Base-by-base conservation (phyloP, 2,329 filamentous ascomycete genomes). In the Pseudogymnoascus sp. region DNA sequence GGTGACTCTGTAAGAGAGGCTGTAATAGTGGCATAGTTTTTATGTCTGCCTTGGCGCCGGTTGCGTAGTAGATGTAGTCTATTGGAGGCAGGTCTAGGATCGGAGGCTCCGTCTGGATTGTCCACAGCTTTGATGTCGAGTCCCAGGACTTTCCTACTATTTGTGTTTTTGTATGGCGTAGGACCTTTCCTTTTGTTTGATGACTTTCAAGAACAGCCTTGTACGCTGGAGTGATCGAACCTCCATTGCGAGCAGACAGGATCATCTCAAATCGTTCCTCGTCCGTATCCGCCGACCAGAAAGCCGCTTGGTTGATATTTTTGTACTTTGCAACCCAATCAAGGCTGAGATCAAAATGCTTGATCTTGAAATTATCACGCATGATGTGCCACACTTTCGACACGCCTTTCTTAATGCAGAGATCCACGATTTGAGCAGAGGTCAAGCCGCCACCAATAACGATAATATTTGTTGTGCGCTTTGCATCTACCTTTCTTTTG, bases 271-370 rank as follows among this genome's bases (percentile, higher is more conserved):
- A 79, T 2, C 89, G 81, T 73, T 93, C 83, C 25, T 85, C 81
- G 64, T 91, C 87, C 5, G 83, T 84, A 67, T 92, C 88, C 3
- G 88, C 88, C 5, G 83, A 85, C 88, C 89, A 93, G 73, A 93
- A 95, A 0, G 81, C 81, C 0, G 89, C 87, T 71, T 93, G 89
- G 67, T 90, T 85, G 61, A 85, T 83, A 71, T 93, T 93, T 62
- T 87, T 86, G 73, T 89, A 93, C 71, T 93, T 93, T 8, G 88
- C 88, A 73, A 93, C 88, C 90, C 90, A 95, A 58, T 83, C 81
- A 1, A 93, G 79, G 63, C 87, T 84, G 23, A 93, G 81, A 68
- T 93, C 90, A 67, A 93, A 93, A 64, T 88, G 86, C 74, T 93
- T 93, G 59, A 91, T 81, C 64, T 71, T 72, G 14, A 81, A 68